Evolutionary conservation across 768 basidiomycete genomes (phyloP).

Genomic region (Tricholoma hemisulphureum): DNA sequence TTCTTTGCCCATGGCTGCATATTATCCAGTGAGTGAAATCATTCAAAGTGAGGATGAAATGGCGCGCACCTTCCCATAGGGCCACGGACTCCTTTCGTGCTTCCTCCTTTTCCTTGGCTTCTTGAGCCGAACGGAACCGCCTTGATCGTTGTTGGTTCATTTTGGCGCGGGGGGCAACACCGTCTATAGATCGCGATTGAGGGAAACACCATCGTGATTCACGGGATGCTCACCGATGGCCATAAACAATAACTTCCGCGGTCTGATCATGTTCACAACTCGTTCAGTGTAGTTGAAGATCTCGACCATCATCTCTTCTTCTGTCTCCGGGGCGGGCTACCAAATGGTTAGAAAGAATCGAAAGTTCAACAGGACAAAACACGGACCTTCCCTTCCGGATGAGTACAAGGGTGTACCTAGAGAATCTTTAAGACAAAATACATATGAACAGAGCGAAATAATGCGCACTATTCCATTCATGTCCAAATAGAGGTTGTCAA

Average conservation of each 20-base stretch:
- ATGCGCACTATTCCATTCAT: constrained; percentile 94
- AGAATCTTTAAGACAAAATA: background rate
- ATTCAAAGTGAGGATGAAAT: background rate
- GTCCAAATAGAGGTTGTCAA: constrained; percentile 95
- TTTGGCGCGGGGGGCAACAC: constrained; percentile 96
- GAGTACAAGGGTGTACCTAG: constrained; percentile 97
- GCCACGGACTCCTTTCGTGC: constrained; percentile 79
- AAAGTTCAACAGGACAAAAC: background rate
- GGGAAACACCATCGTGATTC: background rate
- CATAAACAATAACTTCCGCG: constrained; percentile 95
- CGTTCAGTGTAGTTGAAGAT: constrained; percentile 96
- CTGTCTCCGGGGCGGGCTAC: constrained; percentile 93
- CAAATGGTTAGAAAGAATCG: constrained; percentile 3
- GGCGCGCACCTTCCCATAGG: constrained; percentile 74
- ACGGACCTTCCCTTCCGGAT: constrained; percentile 89
- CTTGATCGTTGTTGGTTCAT: constrained; percentile 99
- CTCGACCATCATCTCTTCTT: constrained; percentile 99
- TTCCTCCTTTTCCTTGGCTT: constrained; percentile 91
- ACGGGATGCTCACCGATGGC: constrained; percentile 75
- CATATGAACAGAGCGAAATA: constrained; percentile 24
- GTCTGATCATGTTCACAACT: constrained; percentile 95
- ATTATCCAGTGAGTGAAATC: constrained; percentile 1
- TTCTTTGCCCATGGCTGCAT: constrained; percentile 89
- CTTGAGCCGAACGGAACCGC: constrained; percentile 92
- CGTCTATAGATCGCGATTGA: constrained; percentile 53